Conservation (phyloP, 305 asterid species). For the Fraxinus paxiana region DNA sequence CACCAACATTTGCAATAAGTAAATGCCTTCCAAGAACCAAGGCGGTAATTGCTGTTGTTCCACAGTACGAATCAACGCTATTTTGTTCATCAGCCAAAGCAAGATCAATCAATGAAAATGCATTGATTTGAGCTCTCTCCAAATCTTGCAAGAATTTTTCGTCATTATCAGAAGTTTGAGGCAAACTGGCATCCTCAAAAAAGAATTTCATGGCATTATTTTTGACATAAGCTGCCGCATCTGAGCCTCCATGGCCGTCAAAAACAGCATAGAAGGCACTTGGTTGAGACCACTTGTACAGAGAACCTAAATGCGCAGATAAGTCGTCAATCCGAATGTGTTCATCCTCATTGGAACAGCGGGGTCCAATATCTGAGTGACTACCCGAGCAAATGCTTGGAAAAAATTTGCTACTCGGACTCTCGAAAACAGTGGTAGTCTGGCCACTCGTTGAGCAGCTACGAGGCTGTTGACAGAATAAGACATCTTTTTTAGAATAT, state of each 20-base stretch:
- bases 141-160: conserved; percentile 56
- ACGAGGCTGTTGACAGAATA: conserved; percentile 36
- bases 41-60: conserved; percentile 89
- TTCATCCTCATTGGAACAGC: conserved; percentile 74
- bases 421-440: conserved; percentile 26
- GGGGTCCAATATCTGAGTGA: conserved; percentile 76
- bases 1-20: conserved; percentile 83
- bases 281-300: conserved; percentile 56
- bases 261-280: conserved; percentile 80
- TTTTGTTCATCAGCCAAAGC: conserved; percentile 65
- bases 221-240: conserved; percentile 69
- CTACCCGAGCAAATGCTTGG: conserved; percentile 73
- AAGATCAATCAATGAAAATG: conserved; percentile 60
- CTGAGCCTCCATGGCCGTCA: conserved; percentile 93
- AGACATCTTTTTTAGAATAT: conserved; percentile 12
- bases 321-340: conserved; percentile 74
- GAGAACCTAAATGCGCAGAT: conserved; percentile 51
- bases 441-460: conserved; percentile 23
- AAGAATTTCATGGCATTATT: conserved; percentile 52
- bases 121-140: conserved; percentile 48
- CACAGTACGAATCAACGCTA: conserved; percentile 57
- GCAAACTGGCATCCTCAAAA: conserved; percentile 45
- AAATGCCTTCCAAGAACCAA: conserved; percentile 67
- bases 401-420: conserved; percentile 33
- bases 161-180: conserved; percentile 48